Evolutionary conservation across 1,139 yeast genomes (phyloP).

Genomic region (Kodamaea plutei): DNA sequence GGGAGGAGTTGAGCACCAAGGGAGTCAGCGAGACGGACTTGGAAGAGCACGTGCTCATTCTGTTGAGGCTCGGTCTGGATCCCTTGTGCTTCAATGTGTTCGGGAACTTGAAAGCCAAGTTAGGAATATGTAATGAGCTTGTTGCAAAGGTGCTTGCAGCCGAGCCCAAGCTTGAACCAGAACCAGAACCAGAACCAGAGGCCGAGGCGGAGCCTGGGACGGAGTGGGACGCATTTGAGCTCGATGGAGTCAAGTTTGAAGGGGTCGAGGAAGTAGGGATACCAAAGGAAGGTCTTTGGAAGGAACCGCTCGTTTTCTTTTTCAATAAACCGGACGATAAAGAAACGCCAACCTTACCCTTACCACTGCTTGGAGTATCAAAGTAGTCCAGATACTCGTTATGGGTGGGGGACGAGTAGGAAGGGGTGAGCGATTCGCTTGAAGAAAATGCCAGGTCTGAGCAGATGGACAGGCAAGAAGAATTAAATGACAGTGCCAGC

Average conservation of each 20-base stretch:
- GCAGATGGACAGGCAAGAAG: conserved; percentile 4
- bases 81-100: conserved; percentile 14
- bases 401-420: conserved; percentile 9
- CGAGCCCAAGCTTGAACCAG: background rate
- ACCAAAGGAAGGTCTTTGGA: conserved; percentile 6
- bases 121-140: conserved; percentile 9
- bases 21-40: conserved; percentile 11
- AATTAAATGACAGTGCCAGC: conserved; percentile 6
- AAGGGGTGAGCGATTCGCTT: conserved; percentile 5
- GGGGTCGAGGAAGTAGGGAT: background rate
- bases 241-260: background rate
- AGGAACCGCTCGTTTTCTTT: conserved; percentile 18
- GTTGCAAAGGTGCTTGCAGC: background rate
- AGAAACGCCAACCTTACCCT: conserved; percentile 1
- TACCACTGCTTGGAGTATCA: conserved; percentile 5
- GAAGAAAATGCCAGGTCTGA: conserved; percentile 7
- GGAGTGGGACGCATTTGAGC: background rate
- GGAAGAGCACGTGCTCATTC: conserved; percentile 12
- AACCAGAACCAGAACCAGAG: background rate
- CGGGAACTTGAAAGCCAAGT: conserved; percentile 20
- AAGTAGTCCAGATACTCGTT: conserved; percentile 10
- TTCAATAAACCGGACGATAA: conserved; percentile 13
- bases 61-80: conserved; percentile 17
- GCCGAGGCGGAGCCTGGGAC: background rate
- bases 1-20: conserved; percentile 22